Evolutionary conservation across 306 rosid species (phyloP).

Genomic region (Rubus parviflorus): DNA sequence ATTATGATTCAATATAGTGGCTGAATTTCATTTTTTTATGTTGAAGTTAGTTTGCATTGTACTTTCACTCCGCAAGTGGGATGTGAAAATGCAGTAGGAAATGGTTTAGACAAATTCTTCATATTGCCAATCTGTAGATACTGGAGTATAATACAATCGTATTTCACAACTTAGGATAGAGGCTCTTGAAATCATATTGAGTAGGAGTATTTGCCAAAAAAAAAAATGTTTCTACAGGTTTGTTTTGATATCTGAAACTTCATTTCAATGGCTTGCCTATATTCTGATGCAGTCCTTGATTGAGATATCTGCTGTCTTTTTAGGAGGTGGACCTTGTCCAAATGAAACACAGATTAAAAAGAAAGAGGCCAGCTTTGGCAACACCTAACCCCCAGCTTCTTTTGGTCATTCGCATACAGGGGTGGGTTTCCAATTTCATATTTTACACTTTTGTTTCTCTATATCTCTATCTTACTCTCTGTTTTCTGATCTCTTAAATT

Average conservation of each 20-base stretch:
- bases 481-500: slow-evolving; percentile 10
- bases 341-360: slow-evolving; percentile 69
- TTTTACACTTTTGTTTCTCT: background rate
- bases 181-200: background rate
- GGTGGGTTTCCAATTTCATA: slow-evolving; percentile 39
- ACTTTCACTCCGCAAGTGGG: background rate
- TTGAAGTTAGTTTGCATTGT: background rate
- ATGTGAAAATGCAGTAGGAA: background rate
- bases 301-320: slow-evolving; percentile 10
- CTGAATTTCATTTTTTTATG: background rate
- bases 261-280: background rate
- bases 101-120: background rate
- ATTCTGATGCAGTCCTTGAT: background rate
- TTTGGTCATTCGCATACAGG: slow-evolving; percentile 66
- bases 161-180: background rate
- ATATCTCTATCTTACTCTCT: background rate
- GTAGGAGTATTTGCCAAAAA: no score
- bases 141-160: background rate
- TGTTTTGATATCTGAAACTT: background rate
- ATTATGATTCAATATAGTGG: background rate
- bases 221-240: background rate
- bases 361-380: slow-evolving; percentile 39
- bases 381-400: slow-evolving; percentile 46
- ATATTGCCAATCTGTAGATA: background rate
- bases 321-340: slow-evolving; percentile 80